These are phyloP conservation scores for Penicillium verhagenii DNA, from an alignment of 495 filamentous ascomycete genomes.

Conservation along the genomic window DNA sequence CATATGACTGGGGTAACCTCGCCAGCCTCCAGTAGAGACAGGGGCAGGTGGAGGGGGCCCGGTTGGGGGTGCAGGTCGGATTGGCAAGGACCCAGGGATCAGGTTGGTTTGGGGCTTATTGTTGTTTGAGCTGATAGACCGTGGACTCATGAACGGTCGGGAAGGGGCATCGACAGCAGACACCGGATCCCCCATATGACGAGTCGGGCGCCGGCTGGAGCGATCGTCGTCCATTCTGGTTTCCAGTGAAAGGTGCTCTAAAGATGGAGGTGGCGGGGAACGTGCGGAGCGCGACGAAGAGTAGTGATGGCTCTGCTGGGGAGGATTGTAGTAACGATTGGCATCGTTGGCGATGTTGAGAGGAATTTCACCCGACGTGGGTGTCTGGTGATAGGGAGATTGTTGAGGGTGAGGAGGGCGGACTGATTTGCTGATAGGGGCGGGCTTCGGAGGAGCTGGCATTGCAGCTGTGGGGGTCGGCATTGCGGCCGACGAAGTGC, in stretches of 20 bases:
- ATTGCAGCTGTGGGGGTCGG: slow-evolving; percentile 15
- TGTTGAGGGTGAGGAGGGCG: slow-evolving; percentile 47
- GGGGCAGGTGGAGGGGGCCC: slow-evolving; percentile 39
- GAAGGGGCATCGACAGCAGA: slow-evolving; percentile 40
- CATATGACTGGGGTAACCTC: slow-evolving; percentile 27
- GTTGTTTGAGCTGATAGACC: slow-evolving; percentile 41
- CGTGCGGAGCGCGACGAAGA: slow-evolving; percentile 29
- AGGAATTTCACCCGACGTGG: slow-evolving; percentile 66
- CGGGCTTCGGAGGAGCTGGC: slow-evolving; percentile 23
- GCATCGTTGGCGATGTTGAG: slow-evolving; percentile 53
- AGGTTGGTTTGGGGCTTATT: slow-evolving; percentile 35
- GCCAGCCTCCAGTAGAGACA: slow-evolving; percentile 33
- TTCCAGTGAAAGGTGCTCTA: slow-evolving; percentile 44
- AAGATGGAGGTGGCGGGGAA: slow-evolving; percentile 35
- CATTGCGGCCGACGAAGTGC: slow-evolving; percentile 5
- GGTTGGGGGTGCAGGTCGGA: slow-evolving; percentile 38
- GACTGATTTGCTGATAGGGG: slow-evolving; percentile 41
- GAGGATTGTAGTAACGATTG: slow-evolving; percentile 23
- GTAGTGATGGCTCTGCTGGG: slow-evolving; percentile 17
- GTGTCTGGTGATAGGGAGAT: slow-evolving; percentile 46
- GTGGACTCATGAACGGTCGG: slow-evolving; percentile 35
- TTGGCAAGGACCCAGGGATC: slow-evolving; percentile 40
- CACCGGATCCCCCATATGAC: slow-evolving; percentile 36
- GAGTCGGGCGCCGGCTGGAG: slow-evolving; percentile 37
- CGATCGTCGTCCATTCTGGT: slow-evolving; percentile 37